Evolutionary conservation across 352 stramenopile species (phyloP).

Genomic region (Pythium insidiosum): DNA sequence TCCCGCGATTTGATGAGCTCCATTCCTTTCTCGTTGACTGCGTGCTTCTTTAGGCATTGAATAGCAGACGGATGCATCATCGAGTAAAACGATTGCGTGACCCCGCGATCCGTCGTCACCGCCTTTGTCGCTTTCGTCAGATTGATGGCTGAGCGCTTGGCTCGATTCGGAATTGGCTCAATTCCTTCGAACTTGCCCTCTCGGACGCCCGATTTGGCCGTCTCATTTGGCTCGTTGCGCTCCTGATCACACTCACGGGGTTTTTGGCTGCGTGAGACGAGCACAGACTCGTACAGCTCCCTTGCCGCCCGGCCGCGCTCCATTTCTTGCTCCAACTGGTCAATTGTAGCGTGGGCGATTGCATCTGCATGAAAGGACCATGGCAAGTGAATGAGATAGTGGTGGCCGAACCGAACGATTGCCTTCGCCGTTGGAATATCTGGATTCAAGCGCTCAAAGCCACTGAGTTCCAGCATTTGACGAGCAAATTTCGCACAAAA

Average conservation of each 20-base stretch:
- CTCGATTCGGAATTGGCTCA: background rate
- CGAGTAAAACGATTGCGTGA: constrained; percentile 74
- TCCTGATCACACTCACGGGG: background rate
- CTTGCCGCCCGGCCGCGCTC: constrained; percentile 60
- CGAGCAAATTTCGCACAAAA: constrained; percentile 69
- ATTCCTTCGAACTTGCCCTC: background rate
- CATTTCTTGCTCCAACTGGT: constrained; percentile 71
- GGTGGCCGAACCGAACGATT: constrained; percentile 67
- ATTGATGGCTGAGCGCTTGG: constrained; percentile 1
- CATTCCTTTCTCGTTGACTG: constrained; percentile 33
- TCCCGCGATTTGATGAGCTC: constrained; percentile 19
- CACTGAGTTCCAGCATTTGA: constrained; percentile 71
- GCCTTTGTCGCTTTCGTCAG: constrained; percentile 31
- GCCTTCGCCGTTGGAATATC: constrained; percentile 39
- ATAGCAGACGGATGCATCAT: constrained; percentile 34
- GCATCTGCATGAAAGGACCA: constrained; percentile 73
- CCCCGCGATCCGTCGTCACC: constrained; percentile 45
- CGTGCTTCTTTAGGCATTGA: constrained; percentile 31
- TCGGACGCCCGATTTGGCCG: background rate
- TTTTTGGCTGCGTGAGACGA: constrained; percentile 31
- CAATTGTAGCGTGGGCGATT: constrained; percentile 58
- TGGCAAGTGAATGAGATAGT: constrained; percentile 75
- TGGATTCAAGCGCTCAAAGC: constrained; percentile 54
- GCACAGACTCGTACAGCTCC: constrained; percentile 66
- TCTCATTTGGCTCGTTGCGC: background rate